A percentile compares a stretch with the other conserved stretches of the same genome.
These are phyloP conservation scores for Podospora appendiculata DNA, from an alignment of 495 filamentous ascomycete genomes.

Conservation along the genomic window DNA sequence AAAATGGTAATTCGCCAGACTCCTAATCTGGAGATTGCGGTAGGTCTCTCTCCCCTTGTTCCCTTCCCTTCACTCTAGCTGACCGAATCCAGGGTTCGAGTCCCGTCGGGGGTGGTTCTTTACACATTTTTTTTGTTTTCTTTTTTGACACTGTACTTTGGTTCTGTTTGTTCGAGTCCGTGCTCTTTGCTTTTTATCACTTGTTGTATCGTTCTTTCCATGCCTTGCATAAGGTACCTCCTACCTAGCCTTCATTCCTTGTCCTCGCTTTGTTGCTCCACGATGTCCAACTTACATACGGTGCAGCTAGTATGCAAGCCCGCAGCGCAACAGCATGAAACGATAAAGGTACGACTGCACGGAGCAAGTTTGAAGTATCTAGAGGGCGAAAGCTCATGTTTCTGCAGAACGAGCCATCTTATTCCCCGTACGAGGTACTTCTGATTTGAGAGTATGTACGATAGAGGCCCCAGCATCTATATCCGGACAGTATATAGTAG, in stretches of 20 bases:
- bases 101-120: conserved; percentile 18
- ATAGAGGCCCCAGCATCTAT: background rate
- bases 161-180: background rate
- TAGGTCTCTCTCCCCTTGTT: background rate
- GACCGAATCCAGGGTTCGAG: conserved; percentile 26
- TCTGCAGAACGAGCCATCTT: background rate
- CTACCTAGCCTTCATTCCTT: too few relatives aligned
- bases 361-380: too few relatives aligned
- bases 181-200: too few relatives aligned
- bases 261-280: too few relatives aligned
- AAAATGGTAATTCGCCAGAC: conserved; percentile 31
- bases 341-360: too few relatives aligned
- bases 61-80: too few relatives aligned
- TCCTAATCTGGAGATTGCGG: conserved; percentile 17
- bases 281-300: too few relatives aligned
- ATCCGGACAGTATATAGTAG: background rate
- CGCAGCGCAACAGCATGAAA: too few relatives aligned
- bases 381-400: too few relatives aligned
- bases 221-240: too few relatives aligned
- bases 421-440: background rate
- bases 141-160: background rate
- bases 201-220: too few relatives aligned
- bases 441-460: background rate
- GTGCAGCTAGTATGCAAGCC: too few relatives aligned
- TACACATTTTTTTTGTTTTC: conserved; percentile 3